These are phyloP conservation scores for Lactarius trivialis DNA, from an alignment of 768 basidiomycete species.

Conservation along the genomic window DNA sequence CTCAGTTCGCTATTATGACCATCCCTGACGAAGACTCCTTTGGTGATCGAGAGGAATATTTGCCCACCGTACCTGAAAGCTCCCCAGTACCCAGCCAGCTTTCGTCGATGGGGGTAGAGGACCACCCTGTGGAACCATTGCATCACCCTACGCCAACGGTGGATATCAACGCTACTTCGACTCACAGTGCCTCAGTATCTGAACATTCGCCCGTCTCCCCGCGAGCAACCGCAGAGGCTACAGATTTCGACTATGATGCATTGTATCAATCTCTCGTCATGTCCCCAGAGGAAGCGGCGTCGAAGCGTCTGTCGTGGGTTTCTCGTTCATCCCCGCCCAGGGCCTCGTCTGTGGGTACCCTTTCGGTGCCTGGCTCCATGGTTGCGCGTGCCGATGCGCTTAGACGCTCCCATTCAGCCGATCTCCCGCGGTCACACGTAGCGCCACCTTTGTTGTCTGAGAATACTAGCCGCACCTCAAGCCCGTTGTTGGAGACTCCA, in stretches of 20 bases:
- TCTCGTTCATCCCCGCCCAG: background rate
- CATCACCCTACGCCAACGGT: background rate
- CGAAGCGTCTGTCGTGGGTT: constrained; percentile 20
- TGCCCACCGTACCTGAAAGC: background rate
- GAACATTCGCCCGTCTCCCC: constrained; percentile 1
- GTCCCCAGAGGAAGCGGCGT: constrained; percentile 16
- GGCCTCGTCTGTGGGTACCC: background rate
- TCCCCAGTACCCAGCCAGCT: background rate
- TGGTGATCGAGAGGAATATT: background rate
- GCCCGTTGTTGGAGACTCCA: constrained; percentile 11
- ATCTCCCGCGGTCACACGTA: background rate
- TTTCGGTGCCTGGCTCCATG: background rate
- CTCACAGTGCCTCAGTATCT: background rate
- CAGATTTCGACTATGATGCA: constrained; percentile 13
- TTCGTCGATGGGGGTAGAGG: background rate
- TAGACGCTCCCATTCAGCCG: constrained; percentile 13
- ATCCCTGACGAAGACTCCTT: background rate
- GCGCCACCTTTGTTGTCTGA: constrained; percentile 1
- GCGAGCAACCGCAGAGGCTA: background rate
- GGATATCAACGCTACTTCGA: background rate
- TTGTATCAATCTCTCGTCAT: constrained; percentile 14
- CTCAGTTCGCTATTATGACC: background rate
- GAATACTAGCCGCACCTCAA: constrained; percentile 9
- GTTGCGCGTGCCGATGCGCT: constrained; percentile 3
- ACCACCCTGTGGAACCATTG: background rate